phyloP scores from a whole-genome alignment of 495 filamentous ascomycete species.

The Halenospora varia region DNA sequence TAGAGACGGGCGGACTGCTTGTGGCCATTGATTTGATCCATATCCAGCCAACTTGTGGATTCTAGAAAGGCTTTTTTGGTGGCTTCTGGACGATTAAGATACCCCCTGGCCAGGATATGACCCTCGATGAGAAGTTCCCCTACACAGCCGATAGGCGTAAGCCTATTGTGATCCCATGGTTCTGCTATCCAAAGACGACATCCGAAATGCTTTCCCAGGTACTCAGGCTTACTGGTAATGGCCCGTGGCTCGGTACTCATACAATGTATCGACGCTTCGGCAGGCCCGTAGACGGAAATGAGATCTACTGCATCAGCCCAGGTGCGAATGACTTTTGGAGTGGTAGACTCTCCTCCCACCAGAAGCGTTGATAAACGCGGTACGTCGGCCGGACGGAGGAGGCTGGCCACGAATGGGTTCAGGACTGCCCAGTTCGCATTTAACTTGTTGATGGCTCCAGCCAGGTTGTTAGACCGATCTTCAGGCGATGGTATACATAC shows the following conservation, averaged over 20 bases:
- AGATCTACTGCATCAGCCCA: conserved; percentile 49
- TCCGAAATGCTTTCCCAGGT: conserved; percentile 34
- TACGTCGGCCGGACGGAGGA: conserved; percentile 38
- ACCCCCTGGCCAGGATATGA: conserved; percentile 44
- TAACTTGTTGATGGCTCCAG: conserved; percentile 31
- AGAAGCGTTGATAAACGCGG: conserved; percentile 40
- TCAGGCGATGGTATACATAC: conserved; percentile 42
- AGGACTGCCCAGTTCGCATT: conserved; percentile 29
- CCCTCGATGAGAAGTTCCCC: conserved; percentile 62
- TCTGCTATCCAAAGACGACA: conserved; percentile 53
- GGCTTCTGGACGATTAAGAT: conserved; percentile 30
- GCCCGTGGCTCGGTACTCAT: neutral
- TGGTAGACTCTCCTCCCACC: conserved; percentile 52
- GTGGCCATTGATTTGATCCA: conserved; percentile 28
- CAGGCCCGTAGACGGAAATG: conserved; percentile 55
- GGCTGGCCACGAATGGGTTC: conserved; percentile 46
- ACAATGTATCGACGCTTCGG: conserved; percentile 26
- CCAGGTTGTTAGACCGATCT: conserved; percentile 35
- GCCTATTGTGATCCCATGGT: conserved; percentile 40
- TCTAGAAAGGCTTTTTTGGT: conserved; percentile 23
- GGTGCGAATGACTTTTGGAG: conserved; percentile 44
- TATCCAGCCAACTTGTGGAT: conserved; percentile 2
- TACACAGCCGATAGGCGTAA: conserved; percentile 52
- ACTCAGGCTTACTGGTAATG: neutral
- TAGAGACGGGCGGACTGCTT: too few species aligned